Evolutionary conservation across 1,284 basidiomycete genomes (phyloP).

Genomic region (Amylostereum areolatum): DNA sequence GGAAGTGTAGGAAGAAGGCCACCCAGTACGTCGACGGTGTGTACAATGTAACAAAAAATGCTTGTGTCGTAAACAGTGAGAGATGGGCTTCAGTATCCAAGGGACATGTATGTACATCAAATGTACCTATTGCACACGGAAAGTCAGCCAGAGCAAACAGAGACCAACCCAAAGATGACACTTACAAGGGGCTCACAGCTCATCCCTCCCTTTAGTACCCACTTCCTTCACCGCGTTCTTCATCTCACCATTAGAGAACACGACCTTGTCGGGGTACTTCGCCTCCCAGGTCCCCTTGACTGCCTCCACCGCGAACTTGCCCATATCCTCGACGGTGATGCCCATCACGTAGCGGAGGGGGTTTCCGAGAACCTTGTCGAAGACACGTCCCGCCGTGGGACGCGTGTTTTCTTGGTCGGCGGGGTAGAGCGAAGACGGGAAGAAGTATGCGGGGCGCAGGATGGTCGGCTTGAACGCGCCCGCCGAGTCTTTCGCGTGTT

Average conservation of each 20-base stretch:
- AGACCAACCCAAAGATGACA: too few relatives aligned
- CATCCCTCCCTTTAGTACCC: too few relatives aligned
- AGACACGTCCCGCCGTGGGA: slow-evolving; percentile 1
- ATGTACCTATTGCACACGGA: too few relatives aligned
- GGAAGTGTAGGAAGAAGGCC: too few relatives aligned
- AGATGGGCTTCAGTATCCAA: too few relatives aligned
- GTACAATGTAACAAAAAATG: too few relatives aligned
- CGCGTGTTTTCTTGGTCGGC: slow-evolving; percentile 8
- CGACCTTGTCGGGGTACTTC: slow-evolving; percentile 1
- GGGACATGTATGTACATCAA: too few relatives aligned
- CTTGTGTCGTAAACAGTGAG: too few relatives aligned
- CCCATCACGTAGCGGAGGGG: slow-evolving; percentile 13
- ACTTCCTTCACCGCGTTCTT: slow-evolving; percentile 5
- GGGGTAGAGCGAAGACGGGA: slow-evolving; percentile 7
- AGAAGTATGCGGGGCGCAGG: slow-evolving; percentile 14
- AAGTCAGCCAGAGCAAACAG: too few relatives aligned
- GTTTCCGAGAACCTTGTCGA: background rate
- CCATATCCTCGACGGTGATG: slow-evolving; percentile 19
- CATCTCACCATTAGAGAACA: slow-evolving; percentile 14
- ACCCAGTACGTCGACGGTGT: too few relatives aligned
- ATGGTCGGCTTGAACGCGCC: slow-evolving; percentile 8
- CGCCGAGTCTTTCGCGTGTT: background rate
- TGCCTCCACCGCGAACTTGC: slow-evolving; percentile 20
- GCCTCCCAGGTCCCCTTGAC: slow-evolving; percentile 26
- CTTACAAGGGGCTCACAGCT: too few relatives aligned